Evolutionary conservation across 2,329 filamentous ascomycete genomes (phyloP), one percentile per base, ranked within the genome.

Genomic region (Ophiostoma piceae): DNA sequence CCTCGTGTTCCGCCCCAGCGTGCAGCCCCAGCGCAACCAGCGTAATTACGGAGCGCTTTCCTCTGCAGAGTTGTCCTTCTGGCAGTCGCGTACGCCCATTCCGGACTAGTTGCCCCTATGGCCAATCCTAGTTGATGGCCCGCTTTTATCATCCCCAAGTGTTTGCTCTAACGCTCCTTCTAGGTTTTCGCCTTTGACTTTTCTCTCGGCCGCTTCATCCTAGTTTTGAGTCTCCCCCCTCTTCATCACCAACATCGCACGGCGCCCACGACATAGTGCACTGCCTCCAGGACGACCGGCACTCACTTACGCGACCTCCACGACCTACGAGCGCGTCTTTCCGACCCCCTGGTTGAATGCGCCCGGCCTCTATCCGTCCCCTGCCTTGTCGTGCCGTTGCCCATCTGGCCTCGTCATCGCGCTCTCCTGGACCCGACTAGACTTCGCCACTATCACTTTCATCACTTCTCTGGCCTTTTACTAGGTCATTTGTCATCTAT

Each of bases 271-370:
- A 57, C 65, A 67, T 51, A 67, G 57, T 39, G 66, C 54, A 68
- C 39, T 66, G 65, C 39, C 65, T 66, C 9, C 19, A 12, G 65
- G 37, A 66, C 39, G 65, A 66, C 39, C 37, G 12, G 43, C 64
- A 43, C 22, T 22, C 37, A 26, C 67, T 66, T 37, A 29, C 54
- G 14, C 47, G 54, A 47, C 22, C n/a, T 51, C 51, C 14, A 29
- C 26, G 60, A 37, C 37, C 65, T 70, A 73, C 72, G 70, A 43
- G 54, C 51, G 54, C 67, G 41, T n/a, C 62, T 14, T 29, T 62
- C 3, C 47, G 22, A 14, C 35, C 41, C 26, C 71, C 71, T 72
- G 73, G 70, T 73, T 73, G 69, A 73, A 22, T 66, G 71, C 66
- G 71, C 71, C 73, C 66, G 72, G 72, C 37, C 26, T 68, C n/a